phyloP scores from a whole-genome alignment of 805 yeast species.

The Yamadazyma olivae region DNA sequence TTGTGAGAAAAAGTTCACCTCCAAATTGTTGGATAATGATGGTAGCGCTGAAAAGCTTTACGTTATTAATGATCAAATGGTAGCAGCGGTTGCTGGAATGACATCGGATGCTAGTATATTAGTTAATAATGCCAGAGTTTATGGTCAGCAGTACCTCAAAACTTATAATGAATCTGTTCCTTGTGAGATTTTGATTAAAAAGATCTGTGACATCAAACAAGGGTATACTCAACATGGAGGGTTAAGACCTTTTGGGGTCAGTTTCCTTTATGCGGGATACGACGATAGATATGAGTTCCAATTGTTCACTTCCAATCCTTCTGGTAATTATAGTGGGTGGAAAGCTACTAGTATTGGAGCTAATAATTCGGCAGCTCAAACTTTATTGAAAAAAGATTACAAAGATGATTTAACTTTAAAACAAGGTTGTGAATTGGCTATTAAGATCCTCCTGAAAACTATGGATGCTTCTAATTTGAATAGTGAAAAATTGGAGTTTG shows the following conservation, averaged over 20 bases:
- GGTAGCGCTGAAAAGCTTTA: conserved; percentile 91
- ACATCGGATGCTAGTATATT: conserved; percentile 94
- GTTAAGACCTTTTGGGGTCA: conserved; percentile 96
- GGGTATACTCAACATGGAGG: conserved; percentile 99
- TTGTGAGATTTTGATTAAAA: conserved; percentile 84
- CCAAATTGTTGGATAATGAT: conserved; percentile 90
- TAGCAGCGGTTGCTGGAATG: conserved; percentile 97
- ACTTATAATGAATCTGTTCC: conserved; percentile 91
- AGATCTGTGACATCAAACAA: conserved; percentile 90
- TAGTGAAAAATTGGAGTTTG: conserved; percentile 89
- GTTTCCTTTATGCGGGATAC: conserved; percentile 92
- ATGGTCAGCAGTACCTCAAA: conserved; percentile 81
- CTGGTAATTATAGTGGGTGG: conserved; percentile 98
- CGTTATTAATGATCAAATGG: conserved; percentile 73
- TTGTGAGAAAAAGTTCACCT: conserved; percentile 93
- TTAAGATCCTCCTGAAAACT: conserved; percentile 89
- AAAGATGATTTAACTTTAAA: conserved; percentile 70
- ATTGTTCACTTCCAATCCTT: conserved; percentile 91
- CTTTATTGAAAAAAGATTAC: conserved; percentile 91
- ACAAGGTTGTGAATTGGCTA: conserved; percentile 83
- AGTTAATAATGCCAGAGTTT: conserved; percentile 79
- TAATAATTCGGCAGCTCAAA: conserved; percentile 93
- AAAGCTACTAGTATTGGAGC: conserved; percentile 97
- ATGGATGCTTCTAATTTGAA: conserved; percentile 85
- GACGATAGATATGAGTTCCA: conserved; percentile 90